Base-by-base conservation (phyloP, 106 monocot genomes). In the Chionographis japonica region DNA sequence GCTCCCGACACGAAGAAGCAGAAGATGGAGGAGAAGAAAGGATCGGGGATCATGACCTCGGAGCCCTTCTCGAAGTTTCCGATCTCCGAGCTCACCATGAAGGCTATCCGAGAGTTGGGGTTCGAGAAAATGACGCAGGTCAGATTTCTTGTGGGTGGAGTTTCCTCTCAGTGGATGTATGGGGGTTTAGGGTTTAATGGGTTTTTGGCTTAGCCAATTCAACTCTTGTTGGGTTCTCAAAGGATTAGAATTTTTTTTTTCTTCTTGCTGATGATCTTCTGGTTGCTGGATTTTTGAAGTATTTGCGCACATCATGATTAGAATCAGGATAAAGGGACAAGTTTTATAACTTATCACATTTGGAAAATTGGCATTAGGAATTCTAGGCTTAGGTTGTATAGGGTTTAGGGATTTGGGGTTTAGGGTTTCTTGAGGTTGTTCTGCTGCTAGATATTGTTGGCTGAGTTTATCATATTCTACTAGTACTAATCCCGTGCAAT, bases 71-170 rank as follows among this genome's bases (percentile, higher is more conserved):
- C 88, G 14, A 51, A 68, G 58, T 88, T 94, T 37, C 75, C 72
- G 8, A 55, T 95, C 5, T 81, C 88, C 0, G 73, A 88, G 60
- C 78, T 16, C 6, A 95, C 91, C 9, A 74, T 81, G 81, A 77
- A 80, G 14, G 81, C 95, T 20, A 85, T 95, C 55, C 69, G 59
- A 6, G 91, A 83, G 63, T 86, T 88, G 88, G 91, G 88, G 4
- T 95, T 91, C 49, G 83, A 59, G 52, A 77, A 79, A 72, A 91
- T 88, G 91, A 95, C 95, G 8, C 80, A 95, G 84, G 91, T 95
- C 12, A 54, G 17, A 4, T 10, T 13, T 2, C 10, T 18, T 20
- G 9, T 15, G 9, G 13, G 49, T 0, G 19, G 16, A 10, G 0
- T 12, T 8, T 60, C 61, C 9, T 62, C 20, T 38, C 12, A 27